Conservation (phyloP, 345 rosid genomes). For the Nasturtium officinale region DNA sequence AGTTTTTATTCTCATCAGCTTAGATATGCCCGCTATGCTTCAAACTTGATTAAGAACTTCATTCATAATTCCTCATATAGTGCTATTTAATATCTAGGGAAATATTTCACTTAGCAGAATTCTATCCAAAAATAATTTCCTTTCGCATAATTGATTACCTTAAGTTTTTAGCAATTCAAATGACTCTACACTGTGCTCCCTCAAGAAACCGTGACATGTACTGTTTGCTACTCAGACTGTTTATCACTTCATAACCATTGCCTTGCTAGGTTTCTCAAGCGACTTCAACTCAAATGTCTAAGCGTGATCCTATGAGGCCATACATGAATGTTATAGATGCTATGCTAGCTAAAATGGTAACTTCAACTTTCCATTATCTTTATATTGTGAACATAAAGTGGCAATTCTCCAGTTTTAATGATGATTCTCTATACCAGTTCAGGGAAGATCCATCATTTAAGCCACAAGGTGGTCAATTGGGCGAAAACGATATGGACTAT, state of each 20-base stretch:
- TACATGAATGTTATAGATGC: constrained; percentile 94
- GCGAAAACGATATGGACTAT: constrained; percentile 99
- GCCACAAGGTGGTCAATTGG: constrained; percentile 97
- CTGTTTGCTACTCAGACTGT: constrained; percentile 13
- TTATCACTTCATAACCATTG: constrained; percentile 20
- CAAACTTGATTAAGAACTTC: constrained; percentile 9
- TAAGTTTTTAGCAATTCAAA: constrained; percentile 7
- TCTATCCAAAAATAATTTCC: constrained; percentile 2
- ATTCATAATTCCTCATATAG: not conserved
- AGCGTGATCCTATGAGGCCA: constrained; percentile 96
- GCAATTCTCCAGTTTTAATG: constrained; percentile 19
- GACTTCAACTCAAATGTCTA: constrained; percentile 98
- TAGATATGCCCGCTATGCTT: not conserved
- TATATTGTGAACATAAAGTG: not conserved
- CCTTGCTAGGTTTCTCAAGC: constrained; percentile 91
- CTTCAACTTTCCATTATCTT: constrained; percentile 11
- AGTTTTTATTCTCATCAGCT: not conserved
- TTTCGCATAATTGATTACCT: not conserved
- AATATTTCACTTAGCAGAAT: constrained; percentile 15
- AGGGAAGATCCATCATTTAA: constrained; percentile 92
- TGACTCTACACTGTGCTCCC: not conserved
- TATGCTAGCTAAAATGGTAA: constrained; percentile 88
- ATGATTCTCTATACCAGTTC: constrained; percentile 53
- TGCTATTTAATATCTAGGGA: constrained; percentile 12
- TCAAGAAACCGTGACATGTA: not conserved